Evolutionary conservation across 1,284 basidiomycete species (phyloP), one percentile per base, ranked within the genome.

Genomic region (Cutaneotrichosporon daszewskae): DNA sequence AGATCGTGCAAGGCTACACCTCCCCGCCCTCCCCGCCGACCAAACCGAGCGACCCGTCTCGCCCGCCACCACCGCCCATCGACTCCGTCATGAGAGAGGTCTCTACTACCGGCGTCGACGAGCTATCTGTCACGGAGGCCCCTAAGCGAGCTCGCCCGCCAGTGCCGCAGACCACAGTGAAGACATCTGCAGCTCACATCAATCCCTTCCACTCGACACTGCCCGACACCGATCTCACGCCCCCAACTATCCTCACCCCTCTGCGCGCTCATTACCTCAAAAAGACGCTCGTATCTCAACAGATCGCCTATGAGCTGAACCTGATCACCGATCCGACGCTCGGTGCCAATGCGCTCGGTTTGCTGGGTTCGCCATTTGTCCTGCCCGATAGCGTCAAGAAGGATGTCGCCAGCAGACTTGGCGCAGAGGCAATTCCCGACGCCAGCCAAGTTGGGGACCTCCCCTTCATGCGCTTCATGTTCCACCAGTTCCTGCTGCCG

Each of bases 211-310:
- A 60, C 33, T 57, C 58, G 3, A 53, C 60, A 5, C 47, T 67
- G 6, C 63, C 66, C 7, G 43, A 45, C n/a, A 41, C 31, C 11
- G 47, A 53, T 16, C 29, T 48, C 20, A 40, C 40, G 3, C 62
- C 62, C 11, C 62, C 66, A 3, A 58, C 61, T 12, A 66, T 54
- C 20, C 76, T 94, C 36, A 87, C 87, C 1, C 86, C 91, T 5
- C 72, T 91, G 23, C 82, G 89, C 29, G 88, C 89, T 1, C 91
- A 96, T 64, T 96, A 96, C 69, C 84, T 96, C 64, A 96, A 95
- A 74, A 92, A 94, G 71, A 79, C 85, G n/a, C 81, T 96, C 42
- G 79, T 97, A 34, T 81, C 85, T 54, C 80, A 95, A 32, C 83
- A 96, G 67, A 82, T 94, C 53, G 72, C 76, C 53, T 74, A 75